Evolutionary conservation across 2,329 filamentous ascomycete species (phyloP).

Genomic region (Proliferodiscus dingleyae): DNA sequence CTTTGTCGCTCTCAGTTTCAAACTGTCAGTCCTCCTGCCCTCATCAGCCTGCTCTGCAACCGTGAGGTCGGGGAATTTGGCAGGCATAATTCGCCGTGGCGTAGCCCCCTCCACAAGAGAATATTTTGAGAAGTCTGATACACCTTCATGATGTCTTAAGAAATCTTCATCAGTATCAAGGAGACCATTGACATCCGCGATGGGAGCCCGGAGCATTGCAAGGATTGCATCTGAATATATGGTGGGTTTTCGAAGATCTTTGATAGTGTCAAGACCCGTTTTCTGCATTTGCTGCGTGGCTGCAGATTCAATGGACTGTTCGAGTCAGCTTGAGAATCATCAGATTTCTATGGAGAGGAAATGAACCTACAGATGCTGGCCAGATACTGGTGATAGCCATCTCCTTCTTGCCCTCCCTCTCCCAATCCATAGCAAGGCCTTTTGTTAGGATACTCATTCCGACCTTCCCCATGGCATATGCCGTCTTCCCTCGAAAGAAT

Average conservation of each 20-base stretch:
- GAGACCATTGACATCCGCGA: conserved; percentile 61
- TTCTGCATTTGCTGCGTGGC: conserved; percentile 56
- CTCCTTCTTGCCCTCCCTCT: conserved; percentile 49
- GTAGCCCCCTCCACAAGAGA: conserved; percentile 56
- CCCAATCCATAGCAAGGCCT: conserved; percentile 77
- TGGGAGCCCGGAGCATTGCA: conserved; percentile 60
- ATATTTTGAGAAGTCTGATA: conserved; percentile 70
- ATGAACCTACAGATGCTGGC: conserved; percentile 65
- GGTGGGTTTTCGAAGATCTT: conserved; percentile 61
- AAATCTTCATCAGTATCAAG: conserved; percentile 79
- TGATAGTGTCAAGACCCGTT: conserved; percentile 41
- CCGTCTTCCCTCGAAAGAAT: conserved; percentile 82
- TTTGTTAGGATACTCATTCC: conserved; percentile 79
- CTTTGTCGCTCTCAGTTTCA: conserved; percentile 25
- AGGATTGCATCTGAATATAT: conserved; percentile 80
- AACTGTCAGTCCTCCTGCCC: conserved; percentile 66
- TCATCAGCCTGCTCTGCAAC: conserved; percentile 80
- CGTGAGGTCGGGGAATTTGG: conserved; percentile 57
- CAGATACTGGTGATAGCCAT: conserved; percentile 81
- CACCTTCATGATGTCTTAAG: conserved; percentile 55
- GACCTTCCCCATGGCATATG: conserved; percentile 74
- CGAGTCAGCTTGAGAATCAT: neutral
- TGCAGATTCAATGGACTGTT: conserved; percentile 64
- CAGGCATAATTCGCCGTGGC: conserved; percentile 76
- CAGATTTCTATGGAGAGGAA: conserved; percentile 11